phyloP scores from a whole-genome alignment of 768 basidiomycete genomes.

The Boletus barrowsii region DNA sequence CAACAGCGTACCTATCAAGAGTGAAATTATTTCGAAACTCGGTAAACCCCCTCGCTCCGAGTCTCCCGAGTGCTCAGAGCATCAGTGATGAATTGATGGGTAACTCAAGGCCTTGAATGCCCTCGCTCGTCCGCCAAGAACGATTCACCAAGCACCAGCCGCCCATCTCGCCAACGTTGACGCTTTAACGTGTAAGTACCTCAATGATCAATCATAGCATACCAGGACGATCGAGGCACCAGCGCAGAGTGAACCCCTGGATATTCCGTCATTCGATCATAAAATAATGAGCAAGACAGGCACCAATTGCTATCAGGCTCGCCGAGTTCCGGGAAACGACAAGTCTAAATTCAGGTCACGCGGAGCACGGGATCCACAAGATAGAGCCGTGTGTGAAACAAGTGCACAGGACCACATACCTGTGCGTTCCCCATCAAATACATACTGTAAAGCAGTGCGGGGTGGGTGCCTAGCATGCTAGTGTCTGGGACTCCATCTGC shows the following conservation, averaged over 20 bases:
- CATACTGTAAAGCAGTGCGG: too few species aligned
- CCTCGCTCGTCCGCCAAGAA: background rate
- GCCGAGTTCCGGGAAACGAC: background rate
- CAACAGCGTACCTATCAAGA: background rate
- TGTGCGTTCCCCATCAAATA: too few species aligned
- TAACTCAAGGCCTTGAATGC: too few species aligned
- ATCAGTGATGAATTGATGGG: background rate
- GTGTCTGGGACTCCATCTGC: too few species aligned
- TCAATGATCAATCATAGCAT: background rate
- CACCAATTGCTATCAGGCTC: conserved; percentile 1
- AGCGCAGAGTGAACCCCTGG: background rate
- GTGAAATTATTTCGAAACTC: background rate
- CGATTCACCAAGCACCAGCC: background rate
- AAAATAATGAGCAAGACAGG: background rate
- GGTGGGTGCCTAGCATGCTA: too few species aligned
- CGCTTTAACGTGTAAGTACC: background rate
- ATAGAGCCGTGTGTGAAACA: too few species aligned
- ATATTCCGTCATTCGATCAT: background rate
- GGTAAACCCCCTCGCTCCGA: background rate
- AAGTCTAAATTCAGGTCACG: too few species aligned
- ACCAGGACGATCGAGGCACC: conserved; percentile 7
- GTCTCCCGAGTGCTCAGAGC: background rate
- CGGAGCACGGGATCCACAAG: too few species aligned
- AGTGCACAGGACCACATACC: too few species aligned
- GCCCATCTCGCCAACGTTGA: background rate